Base-by-base conservation (phyloP, 1,139 yeast genomes). In the Candida albicans region DNA sequence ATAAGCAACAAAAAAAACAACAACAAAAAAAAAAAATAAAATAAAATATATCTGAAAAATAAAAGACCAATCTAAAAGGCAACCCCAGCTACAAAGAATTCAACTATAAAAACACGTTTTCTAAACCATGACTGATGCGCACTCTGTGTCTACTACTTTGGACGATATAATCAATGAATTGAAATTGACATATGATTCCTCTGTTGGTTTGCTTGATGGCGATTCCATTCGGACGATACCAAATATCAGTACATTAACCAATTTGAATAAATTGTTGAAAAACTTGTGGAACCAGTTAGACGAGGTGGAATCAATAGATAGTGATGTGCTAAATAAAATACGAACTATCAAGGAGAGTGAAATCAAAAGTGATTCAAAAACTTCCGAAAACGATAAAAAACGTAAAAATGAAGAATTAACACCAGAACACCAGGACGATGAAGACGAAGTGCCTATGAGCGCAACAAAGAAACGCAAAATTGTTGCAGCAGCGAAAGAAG, bases 151-250 rank as follows among this genome's bases (percentile, higher is more conserved):
- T 4, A 64, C 70, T 2, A 61, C 82, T 2, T 61, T 84, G 42
- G 75, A 75, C 40, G 77, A 77, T 47, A 75, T 84, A 18, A 66
- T 84, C 41, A 66, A 67, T 41, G 80, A 79, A 52, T 63, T 83
- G 35, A 70, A 73, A 42, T 63, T 84, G 47, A 67, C 77, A 1
- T 84, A 80, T 55, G 87, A 83, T 54, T 67, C 77, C 7, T 77
- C 80, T 31, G 68, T 75, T 12, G 89, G 90, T 1, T 59, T 79
- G 41, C 62, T 84, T 29, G 83, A 75, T 50, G 90, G 91, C 0
- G 82, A 79, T 25, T 60, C 74, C 14, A 68, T 78, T 1, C 65
- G 77, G 29, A 65, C 65, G 24, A 60, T 76, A 1, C 86, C 88
- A 2, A 67, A 62, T 35, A 58, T 75, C 27, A 65, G 70, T 35